These are phyloP conservation scores for Ambrosia artemisiifolia DNA, from an alignment of 129 eudicot species.

Conservation along the genomic window DNA sequence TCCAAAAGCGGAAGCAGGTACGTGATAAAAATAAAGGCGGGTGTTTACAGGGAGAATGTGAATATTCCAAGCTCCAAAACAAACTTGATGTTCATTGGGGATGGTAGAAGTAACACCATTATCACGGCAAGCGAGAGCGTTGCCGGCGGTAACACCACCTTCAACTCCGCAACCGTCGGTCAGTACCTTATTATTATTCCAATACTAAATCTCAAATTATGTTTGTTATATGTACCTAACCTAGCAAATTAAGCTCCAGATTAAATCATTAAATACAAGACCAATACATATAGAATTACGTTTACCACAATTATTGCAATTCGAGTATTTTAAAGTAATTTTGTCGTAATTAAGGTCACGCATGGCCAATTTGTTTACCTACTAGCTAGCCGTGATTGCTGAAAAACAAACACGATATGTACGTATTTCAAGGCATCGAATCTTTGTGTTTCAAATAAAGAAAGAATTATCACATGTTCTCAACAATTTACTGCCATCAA, in stretches of 20 bases:
- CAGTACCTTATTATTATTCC: not conserved
- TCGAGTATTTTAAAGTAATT: too few species aligned
- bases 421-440: not conserved
- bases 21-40: conserved; percentile 9
- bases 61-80: conserved; percentile 2
- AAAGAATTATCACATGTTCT: not conserved
- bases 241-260: too few species aligned
- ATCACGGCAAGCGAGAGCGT: conserved; percentile 2
- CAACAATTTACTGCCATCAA: not conserved
- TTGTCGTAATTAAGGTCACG: too few species aligned
- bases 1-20: not conserved
- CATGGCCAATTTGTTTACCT: too few species aligned
- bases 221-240: not conserved
- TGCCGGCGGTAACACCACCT: conserved; percentile 13
- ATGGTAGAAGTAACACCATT: not conserved
- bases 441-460: not conserved
- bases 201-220: not conserved
- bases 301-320: too few species aligned
- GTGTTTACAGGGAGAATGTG: conserved; percentile 6
- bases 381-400: too few species aligned
- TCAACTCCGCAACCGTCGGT: conserved; percentile 16
- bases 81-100: conserved; percentile 5
- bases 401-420: too few species aligned
- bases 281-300: too few species aligned
- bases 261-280: too few species aligned